These are phyloP conservation scores for Fonsecaea nubica DNA, from an alignment of 2,329 filamentous ascomycete species.

Conservation along the genomic window DNA sequence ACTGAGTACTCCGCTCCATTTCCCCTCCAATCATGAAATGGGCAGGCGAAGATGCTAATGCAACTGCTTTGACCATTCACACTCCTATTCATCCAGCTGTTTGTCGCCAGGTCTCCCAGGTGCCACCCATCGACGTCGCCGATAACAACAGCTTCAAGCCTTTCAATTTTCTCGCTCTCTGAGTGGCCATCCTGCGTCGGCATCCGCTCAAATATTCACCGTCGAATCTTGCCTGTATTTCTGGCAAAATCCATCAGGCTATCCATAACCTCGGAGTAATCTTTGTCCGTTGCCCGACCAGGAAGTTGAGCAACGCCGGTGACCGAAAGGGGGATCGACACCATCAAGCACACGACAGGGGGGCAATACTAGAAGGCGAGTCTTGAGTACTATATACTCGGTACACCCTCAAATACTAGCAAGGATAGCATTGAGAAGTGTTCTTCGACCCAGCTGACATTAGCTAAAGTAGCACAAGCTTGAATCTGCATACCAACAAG, in stretches of 20 bases:
- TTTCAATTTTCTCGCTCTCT: not conserved
- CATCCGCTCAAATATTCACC: not conserved
- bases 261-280: constrained; percentile 12
- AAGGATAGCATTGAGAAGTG: not conserved
- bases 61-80: constrained; percentile 12
- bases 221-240: not conserved
- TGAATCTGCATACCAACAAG: constrained; percentile 3
- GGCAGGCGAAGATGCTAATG: constrained; percentile 14
- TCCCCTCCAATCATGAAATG: constrained; percentile 13
- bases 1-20: not conserved
- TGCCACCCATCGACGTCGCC: not conserved
- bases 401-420: not conserved
- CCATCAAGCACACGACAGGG: constrained; percentile 6
- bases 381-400: not conserved
- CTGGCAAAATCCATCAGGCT: not conserved
- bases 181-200: not conserved
- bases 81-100: constrained; percentile 8
- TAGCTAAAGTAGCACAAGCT: not conserved
- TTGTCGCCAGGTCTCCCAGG: not conserved
- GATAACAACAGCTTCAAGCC: not conserved
- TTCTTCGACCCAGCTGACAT: not conserved
- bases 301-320: constrained; percentile 5
- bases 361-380: not conserved
- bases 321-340: constrained; percentile 11
- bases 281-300: constrained; percentile 20